phyloP scores from a whole-genome alignment of 441 rosid genomes.

The Erodium texanum region DNA sequence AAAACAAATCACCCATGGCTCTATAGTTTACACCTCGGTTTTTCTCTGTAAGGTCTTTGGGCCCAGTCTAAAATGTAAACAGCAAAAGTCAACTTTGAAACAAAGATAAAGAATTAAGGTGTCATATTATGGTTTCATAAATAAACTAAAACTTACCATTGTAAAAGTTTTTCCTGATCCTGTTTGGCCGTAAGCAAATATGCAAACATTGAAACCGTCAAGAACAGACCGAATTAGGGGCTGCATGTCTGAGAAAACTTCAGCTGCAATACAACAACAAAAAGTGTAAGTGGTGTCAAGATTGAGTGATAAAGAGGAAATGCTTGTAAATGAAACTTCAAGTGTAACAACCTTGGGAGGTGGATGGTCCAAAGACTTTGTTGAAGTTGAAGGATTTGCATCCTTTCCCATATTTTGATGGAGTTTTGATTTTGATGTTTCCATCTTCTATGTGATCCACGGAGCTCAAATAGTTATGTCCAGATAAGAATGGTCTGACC shows the following conservation, averaged over 20 bases:
- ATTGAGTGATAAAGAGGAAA: background rate
- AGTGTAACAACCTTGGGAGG: conserved; percentile 50
- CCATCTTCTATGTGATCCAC: conserved; percentile 71
- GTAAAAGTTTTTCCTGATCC: conserved; percentile 90
- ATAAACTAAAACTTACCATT: conserved; percentile 49
- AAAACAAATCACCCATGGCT: conserved; percentile 79
- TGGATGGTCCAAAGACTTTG: conserved; percentile 89
- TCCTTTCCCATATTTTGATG: conserved; percentile 74
- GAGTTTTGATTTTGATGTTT: conserved; percentile 48
- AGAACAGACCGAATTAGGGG: conserved; percentile 83
- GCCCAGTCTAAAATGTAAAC: conserved; percentile 55
- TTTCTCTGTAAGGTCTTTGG: conserved; percentile 67
- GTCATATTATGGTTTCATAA: conserved; percentile 11
- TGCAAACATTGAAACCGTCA: conserved; percentile 90
- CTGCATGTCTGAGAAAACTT: conserved; percentile 86
- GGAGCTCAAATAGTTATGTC: conserved; percentile 48
- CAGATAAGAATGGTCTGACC: conserved; percentile 81
- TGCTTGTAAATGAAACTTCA: conserved; percentile 16
- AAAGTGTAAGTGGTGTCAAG: conserved; percentile 11
- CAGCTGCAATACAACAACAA: conserved; percentile 48
- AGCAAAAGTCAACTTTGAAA: conserved; percentile 5
- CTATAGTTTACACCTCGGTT: conserved; percentile 84
- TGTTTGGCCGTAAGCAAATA: conserved; percentile 94
- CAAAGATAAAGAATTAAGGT: background rate
- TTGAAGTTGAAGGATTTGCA: conserved; percentile 70